Conservation (phyloP, 179 eudicot species). For the Sideroxylon spinosum region DNA sequence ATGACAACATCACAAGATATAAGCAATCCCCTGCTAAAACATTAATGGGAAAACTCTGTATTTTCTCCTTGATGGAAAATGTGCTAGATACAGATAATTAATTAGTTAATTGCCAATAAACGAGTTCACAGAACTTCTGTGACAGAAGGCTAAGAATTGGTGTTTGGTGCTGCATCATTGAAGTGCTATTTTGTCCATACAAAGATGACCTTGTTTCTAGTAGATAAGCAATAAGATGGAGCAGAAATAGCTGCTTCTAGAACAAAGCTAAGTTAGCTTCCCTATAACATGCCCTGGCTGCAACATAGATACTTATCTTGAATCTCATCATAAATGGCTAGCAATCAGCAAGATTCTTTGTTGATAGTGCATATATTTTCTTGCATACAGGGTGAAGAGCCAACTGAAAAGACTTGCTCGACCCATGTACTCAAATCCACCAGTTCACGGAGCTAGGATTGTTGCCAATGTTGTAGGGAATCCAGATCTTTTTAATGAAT, state of each 20-base stretch:
- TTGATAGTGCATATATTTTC: background rate
- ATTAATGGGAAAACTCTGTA: background rate
- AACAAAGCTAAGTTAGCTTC: background rate
- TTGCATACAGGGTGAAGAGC: conserved; percentile 68
- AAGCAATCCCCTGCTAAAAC: background rate
- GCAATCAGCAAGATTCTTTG: background rate
- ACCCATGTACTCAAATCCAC: conserved; percentile 97
- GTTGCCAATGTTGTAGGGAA: conserved; percentile 85
- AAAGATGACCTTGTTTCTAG: background rate
- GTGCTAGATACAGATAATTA: background rate
- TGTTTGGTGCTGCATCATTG: background rate
- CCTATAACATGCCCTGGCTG: background rate
- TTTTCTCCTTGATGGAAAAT: background rate
- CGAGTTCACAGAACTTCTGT: too few relatives aligned
- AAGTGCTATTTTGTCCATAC: background rate
- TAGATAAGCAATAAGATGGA: background rate
- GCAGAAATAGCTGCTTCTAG: background rate
- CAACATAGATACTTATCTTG: background rate
- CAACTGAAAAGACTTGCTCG: conserved; percentile 91
- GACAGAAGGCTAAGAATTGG: background rate
- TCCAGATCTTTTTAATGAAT: conserved; percentile 65
- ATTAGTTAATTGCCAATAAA: background rate
- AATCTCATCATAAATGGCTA: conserved; percentile 1
- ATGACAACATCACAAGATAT: background rate
- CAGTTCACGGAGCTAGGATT: conserved; percentile 85